Conservation (phyloP, 129 eudicot genomes). For the Glebionis coronaria region DNA sequence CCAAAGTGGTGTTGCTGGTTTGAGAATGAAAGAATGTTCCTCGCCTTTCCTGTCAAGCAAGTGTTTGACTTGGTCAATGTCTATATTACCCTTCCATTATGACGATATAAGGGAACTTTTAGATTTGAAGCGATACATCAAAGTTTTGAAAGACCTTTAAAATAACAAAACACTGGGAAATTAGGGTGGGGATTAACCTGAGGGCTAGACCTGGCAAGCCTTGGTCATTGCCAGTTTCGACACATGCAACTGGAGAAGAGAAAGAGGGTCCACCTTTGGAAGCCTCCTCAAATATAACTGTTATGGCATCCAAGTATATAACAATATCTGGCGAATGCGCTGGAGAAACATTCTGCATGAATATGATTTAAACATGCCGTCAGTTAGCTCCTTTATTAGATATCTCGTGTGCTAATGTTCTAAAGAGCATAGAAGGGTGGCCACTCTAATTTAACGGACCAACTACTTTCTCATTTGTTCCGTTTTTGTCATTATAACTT, state of each 20-base stretch:
- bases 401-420: no score
- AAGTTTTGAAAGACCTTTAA: not conserved
- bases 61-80: constrained; percentile 20
- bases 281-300: constrained; percentile 78
- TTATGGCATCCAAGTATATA: constrained; percentile 74
- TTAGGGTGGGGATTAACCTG: constrained; percentile 46
- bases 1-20: constrained; percentile 58
- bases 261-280: constrained; percentile 66
- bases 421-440: no score
- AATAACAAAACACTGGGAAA: not conserved
- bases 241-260: constrained; percentile 69
- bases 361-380: no score
- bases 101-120: not conserved
- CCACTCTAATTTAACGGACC: no score
- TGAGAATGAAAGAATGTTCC: constrained; percentile 89
- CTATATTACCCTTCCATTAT: constrained; percentile 12
- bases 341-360: constrained; percentile 62
- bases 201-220: constrained; percentile 73
- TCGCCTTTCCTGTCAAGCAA: constrained; percentile 83
- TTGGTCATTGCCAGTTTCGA: constrained; percentile 72
- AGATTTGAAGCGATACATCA: no score
- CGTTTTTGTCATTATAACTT: no score
- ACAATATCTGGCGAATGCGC: constrained; percentile 72
- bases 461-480: no score
- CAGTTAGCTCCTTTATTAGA: no score